Evolutionary conservation across 257 asterid species (phyloP).

Genomic region (Catharanthus roseus): DNA sequence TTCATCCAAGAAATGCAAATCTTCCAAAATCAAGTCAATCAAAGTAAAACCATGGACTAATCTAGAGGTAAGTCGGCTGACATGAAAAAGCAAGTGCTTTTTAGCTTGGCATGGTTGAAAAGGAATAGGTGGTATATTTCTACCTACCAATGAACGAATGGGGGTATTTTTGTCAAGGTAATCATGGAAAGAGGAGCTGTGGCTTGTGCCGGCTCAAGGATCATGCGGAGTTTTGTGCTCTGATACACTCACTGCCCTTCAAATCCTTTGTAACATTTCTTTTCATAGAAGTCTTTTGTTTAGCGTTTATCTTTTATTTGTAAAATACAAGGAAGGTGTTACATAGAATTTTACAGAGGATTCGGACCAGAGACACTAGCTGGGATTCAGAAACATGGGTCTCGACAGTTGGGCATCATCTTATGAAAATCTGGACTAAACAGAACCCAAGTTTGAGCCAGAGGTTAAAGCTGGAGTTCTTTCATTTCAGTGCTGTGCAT

Average conservation of each 20-base stretch:
- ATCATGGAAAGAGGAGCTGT: background rate
- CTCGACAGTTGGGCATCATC: background rate
- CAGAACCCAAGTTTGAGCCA: background rate
- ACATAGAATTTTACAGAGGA: too few relatives aligned
- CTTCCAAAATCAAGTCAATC: conserved; percentile 31
- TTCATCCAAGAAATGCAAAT: conserved; percentile 40
- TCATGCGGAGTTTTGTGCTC: background rate
- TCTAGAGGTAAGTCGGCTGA: conserved; percentile 4
- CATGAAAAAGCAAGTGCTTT: background rate
- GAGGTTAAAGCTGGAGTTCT: background rate
- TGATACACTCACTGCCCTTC: too few relatives aligned
- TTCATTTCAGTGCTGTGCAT: background rate
- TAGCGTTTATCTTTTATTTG: too few relatives aligned
- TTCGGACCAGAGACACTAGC: background rate
- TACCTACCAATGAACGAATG: background rate
- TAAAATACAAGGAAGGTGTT: too few relatives aligned
- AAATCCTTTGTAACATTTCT: too few relatives aligned
- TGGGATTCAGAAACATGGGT: background rate
- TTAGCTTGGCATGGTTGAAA: background rate
- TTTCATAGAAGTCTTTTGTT: too few relatives aligned
- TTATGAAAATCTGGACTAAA: too few relatives aligned
- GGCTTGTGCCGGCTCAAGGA: background rate
- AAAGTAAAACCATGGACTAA: conserved; percentile 27
- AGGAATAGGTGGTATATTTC: background rate
- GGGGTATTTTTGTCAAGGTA: background rate